Percentiles rank a stretch among this genome's conserved stretches.
Evolutionary conservation across 192 early-diverging fungal species (phyloP).

Genomic region (Coemansia sp.): DNA sequence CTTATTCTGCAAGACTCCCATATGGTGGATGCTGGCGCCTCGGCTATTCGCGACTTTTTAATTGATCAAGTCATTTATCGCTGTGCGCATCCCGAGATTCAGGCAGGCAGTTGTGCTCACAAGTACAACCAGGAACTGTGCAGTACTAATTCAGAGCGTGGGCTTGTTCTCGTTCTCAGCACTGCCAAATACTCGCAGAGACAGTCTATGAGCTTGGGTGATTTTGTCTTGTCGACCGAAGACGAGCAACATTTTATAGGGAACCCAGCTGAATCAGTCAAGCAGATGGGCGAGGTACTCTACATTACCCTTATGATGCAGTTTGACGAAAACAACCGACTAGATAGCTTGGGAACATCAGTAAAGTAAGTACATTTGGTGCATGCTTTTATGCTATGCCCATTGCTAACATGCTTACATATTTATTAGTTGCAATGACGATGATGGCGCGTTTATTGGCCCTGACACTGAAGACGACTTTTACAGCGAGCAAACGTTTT

Average conservation of each 20-base stretch:
- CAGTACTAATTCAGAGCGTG: slow-evolving; percentile 2
- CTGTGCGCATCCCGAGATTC: slow-evolving; percentile 16
- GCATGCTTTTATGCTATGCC: too few relatives aligned
- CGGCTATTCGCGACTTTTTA: slow-evolving; percentile 38
- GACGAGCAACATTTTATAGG: slow-evolving; percentile 9
- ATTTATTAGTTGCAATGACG: slow-evolving; percentile 1
- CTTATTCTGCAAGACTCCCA: slow-evolving; percentile 24
- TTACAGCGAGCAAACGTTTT: slow-evolving; percentile 18
- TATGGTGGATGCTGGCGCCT: neutral
- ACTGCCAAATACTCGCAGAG: neutral
- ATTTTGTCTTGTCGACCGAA: slow-evolving; percentile 15
- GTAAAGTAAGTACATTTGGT: neutral
- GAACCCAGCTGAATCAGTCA: slow-evolving; percentile 18
- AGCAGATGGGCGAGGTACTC: slow-evolving; percentile 42
- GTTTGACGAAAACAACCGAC: slow-evolving; percentile 31
- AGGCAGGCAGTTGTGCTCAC: neutral
- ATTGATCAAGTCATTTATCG: slow-evolving; percentile 29
- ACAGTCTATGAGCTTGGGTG: slow-evolving; percentile 9
- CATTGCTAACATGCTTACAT: too few relatives aligned
- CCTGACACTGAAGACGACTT: slow-evolving; percentile 14
- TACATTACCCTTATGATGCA: slow-evolving; percentile 25
- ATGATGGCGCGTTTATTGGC: slow-evolving; percentile 16
- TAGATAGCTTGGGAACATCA: neutral
- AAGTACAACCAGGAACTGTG: slow-evolving; percentile 20
- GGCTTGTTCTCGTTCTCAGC: slow-evolving; percentile 14